Percentiles rank a stretch among this genome's conserved stretches.
Evolutionary conservation across 2,329 filamentous ascomycete species (phyloP).

Genomic region (Microdochium trichocladiopsis): DNA sequence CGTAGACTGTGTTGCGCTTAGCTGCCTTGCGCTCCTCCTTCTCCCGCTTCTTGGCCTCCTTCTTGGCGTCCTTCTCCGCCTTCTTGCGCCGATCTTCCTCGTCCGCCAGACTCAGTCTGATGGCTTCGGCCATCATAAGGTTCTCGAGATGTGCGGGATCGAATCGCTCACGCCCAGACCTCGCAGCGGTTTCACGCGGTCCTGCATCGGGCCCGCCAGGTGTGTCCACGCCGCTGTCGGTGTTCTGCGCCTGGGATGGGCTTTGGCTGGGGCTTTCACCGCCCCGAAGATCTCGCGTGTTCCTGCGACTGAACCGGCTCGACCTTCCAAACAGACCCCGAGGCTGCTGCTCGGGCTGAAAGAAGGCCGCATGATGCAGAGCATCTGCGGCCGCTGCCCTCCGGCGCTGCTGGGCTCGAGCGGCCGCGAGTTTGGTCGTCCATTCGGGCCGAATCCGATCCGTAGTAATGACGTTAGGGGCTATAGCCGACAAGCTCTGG

Average conservation of each 20-base stretch:
- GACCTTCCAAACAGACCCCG: conserved; percentile 44
- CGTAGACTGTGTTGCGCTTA: conserved; percentile 50
- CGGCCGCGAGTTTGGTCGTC: conserved; percentile 80
- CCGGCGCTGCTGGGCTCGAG: conserved; percentile 76
- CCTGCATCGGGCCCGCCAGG: conserved; percentile 24
- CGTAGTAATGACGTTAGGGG: conserved; percentile 82
- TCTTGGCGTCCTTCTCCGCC: conserved; percentile 71
- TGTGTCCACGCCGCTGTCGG: conserved; percentile 17
- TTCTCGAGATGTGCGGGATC: conserved; percentile 72
- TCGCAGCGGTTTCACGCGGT: conserved; percentile 20
- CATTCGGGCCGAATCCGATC: conserved; percentile 91
- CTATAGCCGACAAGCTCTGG: conserved; percentile 69
- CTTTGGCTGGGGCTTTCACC: conserved; percentile 18
- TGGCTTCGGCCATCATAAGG: conserved; percentile 98
- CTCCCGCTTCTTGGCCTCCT: conserved; percentile 77
- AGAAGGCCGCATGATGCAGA: conserved; percentile 87
- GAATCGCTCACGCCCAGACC: conserved; percentile 13
- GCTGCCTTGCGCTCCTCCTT: conserved; percentile 77
- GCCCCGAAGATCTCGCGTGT: conserved; percentile 27
- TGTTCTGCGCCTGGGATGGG: conserved; percentile 7
- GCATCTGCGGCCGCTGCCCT: conserved; percentile 90
- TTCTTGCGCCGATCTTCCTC: conserved; percentile 90
- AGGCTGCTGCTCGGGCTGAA: conserved; percentile 62
- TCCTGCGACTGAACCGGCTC: conserved; percentile 50
- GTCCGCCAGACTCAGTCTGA: conserved; percentile 79